Base-by-base conservation (phyloP, 2,329 filamentous ascomycete genomes). In the Cytospora paraplurivora region DNA sequence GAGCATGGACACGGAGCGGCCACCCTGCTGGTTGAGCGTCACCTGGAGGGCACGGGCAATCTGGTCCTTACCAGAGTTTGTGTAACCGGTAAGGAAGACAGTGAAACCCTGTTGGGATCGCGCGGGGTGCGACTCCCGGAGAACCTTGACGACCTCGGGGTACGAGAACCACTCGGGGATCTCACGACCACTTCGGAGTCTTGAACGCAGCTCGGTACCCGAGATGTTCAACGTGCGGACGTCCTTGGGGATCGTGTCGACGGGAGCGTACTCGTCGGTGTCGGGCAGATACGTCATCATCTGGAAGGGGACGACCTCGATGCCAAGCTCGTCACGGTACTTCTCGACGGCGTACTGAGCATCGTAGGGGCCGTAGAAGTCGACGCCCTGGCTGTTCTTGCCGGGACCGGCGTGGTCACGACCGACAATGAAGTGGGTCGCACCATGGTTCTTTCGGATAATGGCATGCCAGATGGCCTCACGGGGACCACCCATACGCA, bases 141-240 rank as follows among this genome's bases (percentile, higher is more conserved):
- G 89, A 56, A 98, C 95, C 78, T 88, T 89, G 79, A 99, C 95
- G 71, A 99, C 95, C 82, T 99, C 95, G 67, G 95, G 94, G 84
- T 99, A 99, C 37, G 95, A 98, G 86, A 99, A 99, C 95, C 95
- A 99, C 79, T 96, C 93, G 71, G 95, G 95, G 72, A 99, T 99
- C 71, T 96, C 92, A 72, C 91, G 91, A 71, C 95, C 95, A 66
- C 90, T 96, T 73, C 90, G 89, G 68, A 99, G 88, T 72, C 95
- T 91, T 74, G 90, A 87, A 74, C 95, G 93, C 73, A 99, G 91
- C 83, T 99, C 95, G 66, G 90, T 93, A 66, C 89, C 89, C 44
- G 89, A 93, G 77, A 94, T 94, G 81, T 94, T 92, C 70, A 92
- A 85, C 59, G 94, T 98, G 77, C 92, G 91, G 73, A 90, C 84